A percentile compares a stretch with the other conserved stretches of the same genome.
Conservation (phyloP, 1,139 yeast species). For the Taphrina deformans region DNA sequence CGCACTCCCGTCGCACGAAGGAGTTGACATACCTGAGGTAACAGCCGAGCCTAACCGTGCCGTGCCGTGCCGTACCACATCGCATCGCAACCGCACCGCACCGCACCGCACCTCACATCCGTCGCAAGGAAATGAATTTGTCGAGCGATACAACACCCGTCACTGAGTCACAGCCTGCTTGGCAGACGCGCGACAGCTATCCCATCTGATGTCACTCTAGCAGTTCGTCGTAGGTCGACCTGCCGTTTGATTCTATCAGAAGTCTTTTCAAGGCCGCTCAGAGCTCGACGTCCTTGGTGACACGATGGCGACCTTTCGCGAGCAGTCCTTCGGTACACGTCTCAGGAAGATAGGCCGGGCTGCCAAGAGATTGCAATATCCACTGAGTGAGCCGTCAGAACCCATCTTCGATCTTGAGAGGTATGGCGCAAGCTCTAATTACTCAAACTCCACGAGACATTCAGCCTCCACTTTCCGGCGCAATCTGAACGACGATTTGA, state of each 20-base stretch:
- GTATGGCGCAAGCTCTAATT: constrained; percentile 16
- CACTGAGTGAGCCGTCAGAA: constrained; percentile 22
- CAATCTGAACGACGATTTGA: neutral
- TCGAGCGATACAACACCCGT: neutral
- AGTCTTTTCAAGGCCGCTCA: neutral
- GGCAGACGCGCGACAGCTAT: too few species aligned
- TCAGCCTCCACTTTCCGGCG: constrained; percentile 18
- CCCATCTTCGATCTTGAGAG: constrained; percentile 28
- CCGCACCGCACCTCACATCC: too few species aligned
- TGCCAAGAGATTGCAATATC: constrained; percentile 8
- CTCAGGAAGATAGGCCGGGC: neutral
- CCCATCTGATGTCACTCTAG: too few species aligned
- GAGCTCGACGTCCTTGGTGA: neutral
- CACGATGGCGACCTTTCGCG: constrained; percentile 3
- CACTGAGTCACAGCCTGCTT: neutral
- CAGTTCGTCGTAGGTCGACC: too few species aligned
- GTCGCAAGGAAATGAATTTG: neutral
- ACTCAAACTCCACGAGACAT: constrained; percentile 10
- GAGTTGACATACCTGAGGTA: too few species aligned
- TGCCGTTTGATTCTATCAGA: too few species aligned
- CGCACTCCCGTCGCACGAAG: too few species aligned
- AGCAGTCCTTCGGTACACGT: constrained; percentile 1
- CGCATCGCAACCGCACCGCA: too few species aligned
- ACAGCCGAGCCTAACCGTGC: too few species aligned
- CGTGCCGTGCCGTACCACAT: too few species aligned